phyloP scores from a whole-genome alignment of 1,139 yeast genomes.

The Hanseniaspora sp. region DNA sequence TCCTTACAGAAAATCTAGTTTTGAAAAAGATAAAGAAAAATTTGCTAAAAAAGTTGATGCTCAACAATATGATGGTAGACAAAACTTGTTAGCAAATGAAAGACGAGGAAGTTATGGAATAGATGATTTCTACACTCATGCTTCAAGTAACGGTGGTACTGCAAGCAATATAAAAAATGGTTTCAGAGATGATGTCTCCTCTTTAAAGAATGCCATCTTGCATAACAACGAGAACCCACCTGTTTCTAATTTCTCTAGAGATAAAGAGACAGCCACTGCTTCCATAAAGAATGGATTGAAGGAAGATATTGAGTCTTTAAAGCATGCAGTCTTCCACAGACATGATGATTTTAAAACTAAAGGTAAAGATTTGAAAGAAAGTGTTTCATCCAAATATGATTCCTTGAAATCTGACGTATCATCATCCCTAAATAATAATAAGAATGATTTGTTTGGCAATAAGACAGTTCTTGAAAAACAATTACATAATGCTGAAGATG shows the following conservation, averaged over 20 bases:
- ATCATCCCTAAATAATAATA: too few relatives aligned
- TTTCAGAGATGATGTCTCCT: constrained; percentile 14
- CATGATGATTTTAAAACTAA: constrained; percentile 11
- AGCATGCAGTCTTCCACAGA: constrained; percentile 12
- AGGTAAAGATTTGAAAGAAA: not conserved
- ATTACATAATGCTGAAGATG: constrained; percentile 18
- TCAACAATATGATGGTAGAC: constrained; percentile 11
- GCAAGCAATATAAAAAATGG: constrained; percentile 11
- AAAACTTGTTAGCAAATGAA: not conserved
- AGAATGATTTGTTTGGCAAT: constrained; percentile 11
- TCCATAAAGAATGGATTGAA: constrained; percentile 13
- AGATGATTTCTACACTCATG: not conserved
- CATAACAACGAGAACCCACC: not conserved
- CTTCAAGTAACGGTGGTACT: not conserved
- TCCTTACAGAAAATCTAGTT: too few relatives aligned
- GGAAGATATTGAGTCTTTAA: constrained; percentile 4
- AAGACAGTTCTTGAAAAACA: not conserved
- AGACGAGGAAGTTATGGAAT: not conserved
- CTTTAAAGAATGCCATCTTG: constrained; percentile 17
- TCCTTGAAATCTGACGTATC: constrained; percentile 7
- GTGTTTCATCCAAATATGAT: not conserved
- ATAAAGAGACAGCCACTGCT: not conserved
- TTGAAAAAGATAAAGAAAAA: not conserved
- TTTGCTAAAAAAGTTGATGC: constrained; percentile 8
- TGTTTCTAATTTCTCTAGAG: not conserved